Evolutionary conservation across 192 early-diverging fungal genomes (phyloP), one percentile per base, ranked within the genome.

Genomic region (Radiomyces spectabilis): DNA sequence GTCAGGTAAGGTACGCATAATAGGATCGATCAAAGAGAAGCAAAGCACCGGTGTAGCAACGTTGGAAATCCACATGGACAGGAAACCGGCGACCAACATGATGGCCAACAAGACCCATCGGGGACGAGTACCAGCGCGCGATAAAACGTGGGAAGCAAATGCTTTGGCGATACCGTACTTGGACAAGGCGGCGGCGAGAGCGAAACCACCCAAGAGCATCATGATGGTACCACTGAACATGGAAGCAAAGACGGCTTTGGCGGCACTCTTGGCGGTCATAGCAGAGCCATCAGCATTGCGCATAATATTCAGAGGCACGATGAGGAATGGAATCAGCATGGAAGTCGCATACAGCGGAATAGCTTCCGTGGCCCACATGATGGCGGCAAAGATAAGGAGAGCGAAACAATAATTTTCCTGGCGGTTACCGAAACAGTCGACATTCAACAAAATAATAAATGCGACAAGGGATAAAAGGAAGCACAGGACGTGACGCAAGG

Each of bases 381-480:
- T 72, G 38, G 88, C 89, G 34, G 83, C 84, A 33, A 85, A 85
- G 30, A 95, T 75, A 18, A 95, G 74, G 46, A 95, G 78, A 1
- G 88, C 93, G 67, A 92, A 86, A 71, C 93, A 95, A 25, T 87
- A 79, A 46, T 90, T 84, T 68, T 92, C 85, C 60, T 88, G 85
- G 0, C 40, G 56, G 10, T 77, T 73, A 21, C 72, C 76, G 70
- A 93, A 93, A 34, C 82, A 66, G 4, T 77, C 63, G 54, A 81
- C 61, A 1, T 59, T 55, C 60, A 87, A 71, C 37, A 86, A 59
- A 5, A 77, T 35, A 26, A 63, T 77, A 69, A 90, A 85, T 22
- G 80, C 66, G 3, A 63, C 57, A 10, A 81, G 52, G 51, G 79
- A 82, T 10, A 77, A 32, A 1, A 68, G 38, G 21, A 86, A 59